Base-by-base conservation (phyloP, 2,329 filamentous ascomycete species). In the Colletotrichum sansevieriae region DNA sequence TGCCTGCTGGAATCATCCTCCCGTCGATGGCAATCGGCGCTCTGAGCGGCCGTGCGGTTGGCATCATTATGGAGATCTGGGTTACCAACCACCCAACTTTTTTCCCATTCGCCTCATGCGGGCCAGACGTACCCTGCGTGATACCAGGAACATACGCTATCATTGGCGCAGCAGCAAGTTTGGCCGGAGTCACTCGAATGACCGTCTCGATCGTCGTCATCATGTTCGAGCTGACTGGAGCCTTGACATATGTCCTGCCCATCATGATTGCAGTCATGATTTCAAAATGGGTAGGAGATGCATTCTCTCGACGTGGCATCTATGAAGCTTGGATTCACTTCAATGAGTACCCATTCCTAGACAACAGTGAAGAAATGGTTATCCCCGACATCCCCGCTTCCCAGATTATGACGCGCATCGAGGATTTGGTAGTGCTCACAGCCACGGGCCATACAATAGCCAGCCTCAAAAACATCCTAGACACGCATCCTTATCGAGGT, bases 211-310 rank as follows among this genome's bases (percentile, higher is more conserved):
- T 99, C 73, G 95, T 99, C 4, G 96, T 98, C 75, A 99, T 99
- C 82, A 98, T 98, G 92, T 99, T 99, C 76, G 96, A 99, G 83
- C 90, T 99, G 64, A 99, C 96, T 0, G 96, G 96, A 60, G 96
- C 96, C 1, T 86, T 99, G 33, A 97, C 94, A 1, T 98, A 98
- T 77, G 95, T 99, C 56, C 88, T 99, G 8, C 96, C 96, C 63
- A 99, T 98, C 79, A 99, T 99, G 96, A 93, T 99, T 72, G 94
- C 95, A 49, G 96, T 99, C 76, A 97, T 99, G 95, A 87, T 98
- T 51, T 93, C 93, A 71, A 99, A 99, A 82, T 99, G 96, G 96
- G 94, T 97, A 29, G 96, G 95, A 75, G 96, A 99, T 79, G 95
- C 94, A 57, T 95, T 99, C 78, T 94, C 93, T 29, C 93, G 93